A percentile compares a stretch with the other conserved stretches of the same genome.
phyloP scores from a whole-genome alignment of 768 basidiomycete genomes.

The Krasilnikovozyma curviuscula region DNA sequence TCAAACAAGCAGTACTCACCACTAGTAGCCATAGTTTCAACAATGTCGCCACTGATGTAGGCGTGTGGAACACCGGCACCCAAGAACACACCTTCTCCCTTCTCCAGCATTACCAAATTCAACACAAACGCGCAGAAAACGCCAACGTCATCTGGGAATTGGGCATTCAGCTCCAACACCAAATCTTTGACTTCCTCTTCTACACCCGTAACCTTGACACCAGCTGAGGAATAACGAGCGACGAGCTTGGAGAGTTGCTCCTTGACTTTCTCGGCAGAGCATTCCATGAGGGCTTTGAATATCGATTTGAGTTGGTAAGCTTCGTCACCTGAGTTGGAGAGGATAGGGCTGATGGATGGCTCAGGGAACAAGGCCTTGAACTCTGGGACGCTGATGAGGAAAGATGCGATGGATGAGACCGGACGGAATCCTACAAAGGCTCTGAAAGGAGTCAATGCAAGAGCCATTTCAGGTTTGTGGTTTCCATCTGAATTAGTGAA shows the following conservation, averaged over 20 bases:
- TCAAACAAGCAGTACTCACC: constrained; percentile 12
- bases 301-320: constrained; percentile 52
- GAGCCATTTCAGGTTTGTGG: constrained; percentile 98
- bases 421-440: constrained; percentile 90
- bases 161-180: constrained; percentile 36
- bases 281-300: constrained; percentile 74
- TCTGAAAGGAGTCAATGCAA: constrained; percentile 74
- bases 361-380: constrained; percentile 48
- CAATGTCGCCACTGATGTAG: constrained; percentile 86
- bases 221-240: constrained; percentile 35
- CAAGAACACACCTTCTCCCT: constrained; percentile 83
- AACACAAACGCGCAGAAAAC: constrained; percentile 75
- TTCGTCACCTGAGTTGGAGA: constrained; percentile 31
- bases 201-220: constrained; percentile 23
- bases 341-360: constrained; percentile 28
- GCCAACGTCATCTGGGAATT: constrained; percentile 88
- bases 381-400: constrained; percentile 54
- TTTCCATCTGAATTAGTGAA: constrained; percentile 49
- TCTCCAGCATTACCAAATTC: constrained; percentile 58
- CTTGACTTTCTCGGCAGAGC: constrained; percentile 32
- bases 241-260: constrained; percentile 41
- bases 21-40: constrained; percentile 97
- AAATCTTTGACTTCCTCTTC: constrained; percentile 36
- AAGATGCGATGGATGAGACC: constrained; percentile 44
- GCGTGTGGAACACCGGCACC: constrained; percentile 95